These are phyloP conservation scores for Berberis thunbergii DNA, from an alignment of 164 flowering plant species.

Conservation along the genomic window DNA sequence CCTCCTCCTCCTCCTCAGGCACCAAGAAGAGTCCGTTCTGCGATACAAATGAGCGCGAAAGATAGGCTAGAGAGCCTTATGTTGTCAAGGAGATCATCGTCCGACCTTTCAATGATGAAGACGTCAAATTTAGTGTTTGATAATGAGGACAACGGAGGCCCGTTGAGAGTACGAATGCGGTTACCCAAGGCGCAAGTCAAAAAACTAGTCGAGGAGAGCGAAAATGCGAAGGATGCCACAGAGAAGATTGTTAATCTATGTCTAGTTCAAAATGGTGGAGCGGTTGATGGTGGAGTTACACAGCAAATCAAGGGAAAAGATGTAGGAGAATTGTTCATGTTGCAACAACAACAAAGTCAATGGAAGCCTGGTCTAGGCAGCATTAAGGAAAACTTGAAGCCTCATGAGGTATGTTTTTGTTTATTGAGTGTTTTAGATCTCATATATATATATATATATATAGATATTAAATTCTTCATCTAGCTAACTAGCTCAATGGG, in stretches of 20 bases:
- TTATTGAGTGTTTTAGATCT: no score
- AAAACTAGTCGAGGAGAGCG: slow-evolving; percentile 49
- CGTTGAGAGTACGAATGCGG: slow-evolving; percentile 32
- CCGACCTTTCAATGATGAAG: slow-evolving; percentile 27
- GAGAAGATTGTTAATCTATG: slow-evolving; percentile 59
- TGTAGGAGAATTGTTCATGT: no score
- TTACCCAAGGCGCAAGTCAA: slow-evolving; percentile 64
- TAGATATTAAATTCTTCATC: no score
- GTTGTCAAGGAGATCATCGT: slow-evolving; percentile 34
- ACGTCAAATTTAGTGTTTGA: background rate
- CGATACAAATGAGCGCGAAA: slow-evolving; percentile 43
- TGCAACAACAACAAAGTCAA: no score
- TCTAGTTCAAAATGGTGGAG: background rate
- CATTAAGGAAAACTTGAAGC: no score
- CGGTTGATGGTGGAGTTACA: background rate
- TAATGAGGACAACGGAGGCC: slow-evolving; percentile 5
- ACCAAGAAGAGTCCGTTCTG: slow-evolving; percentile 31
- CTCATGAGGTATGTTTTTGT: no score
- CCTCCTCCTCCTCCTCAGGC: slow-evolving; percentile 15
- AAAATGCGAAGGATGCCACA: slow-evolving; percentile 51
- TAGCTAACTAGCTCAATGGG: no score
- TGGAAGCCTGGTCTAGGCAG: no score
- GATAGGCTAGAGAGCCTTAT: slow-evolving; percentile 48
- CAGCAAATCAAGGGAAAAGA: no score
- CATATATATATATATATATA: no score